phyloP scores from a whole-genome alignment of 179 eudicot species.

The Patellifolia procumbens region DNA sequence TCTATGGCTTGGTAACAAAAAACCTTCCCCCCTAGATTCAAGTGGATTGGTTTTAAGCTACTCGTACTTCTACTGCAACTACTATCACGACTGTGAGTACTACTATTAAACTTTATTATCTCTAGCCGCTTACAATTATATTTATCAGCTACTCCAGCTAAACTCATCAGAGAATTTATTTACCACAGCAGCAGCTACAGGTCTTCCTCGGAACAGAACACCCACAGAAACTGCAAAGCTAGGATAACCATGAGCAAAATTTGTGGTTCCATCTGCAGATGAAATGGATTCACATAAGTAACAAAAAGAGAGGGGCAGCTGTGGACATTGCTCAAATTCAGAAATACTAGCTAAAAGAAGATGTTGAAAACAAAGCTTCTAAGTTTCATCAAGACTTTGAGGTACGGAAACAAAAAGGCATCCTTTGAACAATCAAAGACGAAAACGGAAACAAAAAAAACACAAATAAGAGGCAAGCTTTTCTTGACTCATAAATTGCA shows the following conservation, averaged over 20 bases:
- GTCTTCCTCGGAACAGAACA: slow-evolving; percentile 85
- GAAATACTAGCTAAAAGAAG: background rate
- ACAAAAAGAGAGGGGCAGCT: background rate
- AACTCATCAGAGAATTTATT: slow-evolving; percentile 12
- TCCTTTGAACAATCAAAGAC: background rate
- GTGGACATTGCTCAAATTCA: background rate
- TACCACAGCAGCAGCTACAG: slow-evolving; percentile 97
- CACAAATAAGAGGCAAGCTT: background rate
- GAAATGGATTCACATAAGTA: background rate
- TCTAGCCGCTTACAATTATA: background rate
- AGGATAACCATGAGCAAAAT: slow-evolving; percentile 97
- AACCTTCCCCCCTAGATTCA: background rate
- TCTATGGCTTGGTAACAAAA: background rate
- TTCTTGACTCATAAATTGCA: background rate
- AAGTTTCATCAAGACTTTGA: background rate
- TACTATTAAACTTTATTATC: too few species aligned
- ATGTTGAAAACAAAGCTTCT: slow-evolving; percentile 1
- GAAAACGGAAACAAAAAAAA: background rate
- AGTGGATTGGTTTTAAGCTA: background rate
- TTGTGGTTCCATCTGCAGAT: slow-evolving; percentile 88
- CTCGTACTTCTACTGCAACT: background rate
- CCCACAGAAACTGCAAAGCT: slow-evolving; percentile 97
- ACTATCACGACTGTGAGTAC: background rate
- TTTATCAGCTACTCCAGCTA: background rate
- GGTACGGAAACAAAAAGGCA: background rate